These are phyloP conservation scores for Bipolaris gigantea DNA, from an alignment of 2,329 filamentous ascomycete species.

Conservation along the genomic window DNA sequence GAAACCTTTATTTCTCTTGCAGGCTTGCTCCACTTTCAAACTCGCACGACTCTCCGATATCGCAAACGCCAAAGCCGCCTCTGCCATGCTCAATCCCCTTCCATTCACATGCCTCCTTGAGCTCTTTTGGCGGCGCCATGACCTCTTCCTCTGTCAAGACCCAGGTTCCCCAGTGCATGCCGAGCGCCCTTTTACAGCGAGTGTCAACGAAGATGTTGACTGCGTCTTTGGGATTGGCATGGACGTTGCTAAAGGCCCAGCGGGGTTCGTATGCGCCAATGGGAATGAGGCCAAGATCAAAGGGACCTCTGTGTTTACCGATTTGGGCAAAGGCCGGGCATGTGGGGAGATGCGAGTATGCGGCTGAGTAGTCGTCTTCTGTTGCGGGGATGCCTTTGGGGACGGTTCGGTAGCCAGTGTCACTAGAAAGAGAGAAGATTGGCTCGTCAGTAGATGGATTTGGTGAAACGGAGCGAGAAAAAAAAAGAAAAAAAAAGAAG, in stretches of 20 bases:
- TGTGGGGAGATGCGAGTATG: conserved; percentile 64
- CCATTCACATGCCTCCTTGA: conserved; percentile 71
- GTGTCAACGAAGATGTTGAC: conserved; percentile 91
- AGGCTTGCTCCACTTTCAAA: conserved; percentile 49
- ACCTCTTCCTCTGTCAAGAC: conserved; percentile 83
- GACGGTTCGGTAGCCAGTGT: conserved; percentile 87
- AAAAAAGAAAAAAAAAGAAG: too few species aligned
- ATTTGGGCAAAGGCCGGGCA: conserved; percentile 88
- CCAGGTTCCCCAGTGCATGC: conserved; percentile 91
- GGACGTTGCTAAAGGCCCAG: conserved; percentile 75
- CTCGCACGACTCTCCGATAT: conserved; percentile 76
- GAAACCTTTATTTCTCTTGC: too few species aligned
- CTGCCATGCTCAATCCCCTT: conserved; percentile 75
- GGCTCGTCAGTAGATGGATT: conserved; percentile 17
- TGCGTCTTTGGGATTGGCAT: conserved; percentile 82
- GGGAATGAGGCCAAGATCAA: conserved; percentile 88
- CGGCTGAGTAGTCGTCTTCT: conserved; percentile 71
- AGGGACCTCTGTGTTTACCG: conserved; percentile 76
- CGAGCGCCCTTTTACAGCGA: conserved; percentile 74
- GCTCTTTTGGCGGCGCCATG: conserved; percentile 73
- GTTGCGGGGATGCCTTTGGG: conserved; percentile 61
- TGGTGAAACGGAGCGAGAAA: too few species aligned
- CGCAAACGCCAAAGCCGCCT: conserved; percentile 82
- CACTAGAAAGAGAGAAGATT: conserved; percentile 53
- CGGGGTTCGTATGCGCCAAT: conserved; percentile 86